phyloP scores from a whole-genome alignment of 805 yeast species.

The Allodekkera sacchari region DNA sequence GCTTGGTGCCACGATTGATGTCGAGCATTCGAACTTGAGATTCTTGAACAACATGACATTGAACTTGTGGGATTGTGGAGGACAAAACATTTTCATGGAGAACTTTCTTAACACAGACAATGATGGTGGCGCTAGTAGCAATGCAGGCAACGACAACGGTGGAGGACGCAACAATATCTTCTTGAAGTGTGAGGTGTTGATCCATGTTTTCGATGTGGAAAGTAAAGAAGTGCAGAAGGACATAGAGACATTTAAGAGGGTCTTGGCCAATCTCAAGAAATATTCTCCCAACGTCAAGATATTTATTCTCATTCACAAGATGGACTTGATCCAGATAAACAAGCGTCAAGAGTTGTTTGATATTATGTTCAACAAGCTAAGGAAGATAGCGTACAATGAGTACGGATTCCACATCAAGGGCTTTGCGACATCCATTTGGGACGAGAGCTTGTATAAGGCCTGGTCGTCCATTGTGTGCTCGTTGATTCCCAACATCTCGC shows the following conservation, averaged over 20 bases:
- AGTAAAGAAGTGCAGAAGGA: constrained; percentile 87
- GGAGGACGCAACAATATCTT: constrained; percentile 63
- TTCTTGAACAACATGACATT: constrained; percentile 93
- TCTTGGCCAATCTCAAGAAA: constrained; percentile 71
- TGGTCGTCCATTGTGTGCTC: constrained; percentile 97
- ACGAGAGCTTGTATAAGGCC: constrained; percentile 89
- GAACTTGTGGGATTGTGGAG: constrained; percentile 97
- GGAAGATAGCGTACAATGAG: constrained; percentile 58
- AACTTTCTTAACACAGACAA: constrained; percentile 45
- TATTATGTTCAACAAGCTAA: constrained; percentile 76
- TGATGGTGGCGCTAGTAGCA: constrained; percentile 9
- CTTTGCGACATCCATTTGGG: constrained; percentile 96
- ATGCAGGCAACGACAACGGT: constrained; percentile 33
- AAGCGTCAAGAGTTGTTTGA: constrained; percentile 76
- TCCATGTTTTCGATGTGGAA: constrained; percentile 95
- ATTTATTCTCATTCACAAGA: constrained; percentile 86
- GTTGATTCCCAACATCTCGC: constrained; percentile 81
- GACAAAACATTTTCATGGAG: constrained; percentile 95
- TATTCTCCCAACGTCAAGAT: constrained; percentile 88
- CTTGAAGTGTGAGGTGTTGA: constrained; percentile 90
- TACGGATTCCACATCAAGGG: constrained; percentile 62
- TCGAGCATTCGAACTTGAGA: constrained; percentile 92
- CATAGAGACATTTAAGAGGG: constrained; percentile 81
- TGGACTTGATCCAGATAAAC: constrained; percentile 88
- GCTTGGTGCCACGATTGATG: constrained; percentile 95